A percentile compares a stretch with the other conserved stretches of the same genome.
Conservation (phyloP, 2,329 filamentous ascomycete species). For the Tolypocladium ophioglossoides region DNA sequence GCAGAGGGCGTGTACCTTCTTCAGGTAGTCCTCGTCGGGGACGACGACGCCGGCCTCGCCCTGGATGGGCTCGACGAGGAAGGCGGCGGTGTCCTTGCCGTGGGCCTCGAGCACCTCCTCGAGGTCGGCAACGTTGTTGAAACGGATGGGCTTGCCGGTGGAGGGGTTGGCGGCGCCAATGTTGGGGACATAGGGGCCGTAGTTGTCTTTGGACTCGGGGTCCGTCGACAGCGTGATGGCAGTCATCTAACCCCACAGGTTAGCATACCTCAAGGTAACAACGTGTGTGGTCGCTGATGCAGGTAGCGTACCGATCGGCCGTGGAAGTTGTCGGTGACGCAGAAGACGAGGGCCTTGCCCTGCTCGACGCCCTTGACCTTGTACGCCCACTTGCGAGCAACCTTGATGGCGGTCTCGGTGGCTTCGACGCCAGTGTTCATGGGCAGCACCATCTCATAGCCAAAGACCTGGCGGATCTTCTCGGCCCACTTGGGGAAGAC, state of each 20-base stretch:
- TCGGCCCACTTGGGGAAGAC: conserved; percentile 94
- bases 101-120: conserved; percentile 70
- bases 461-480: conserved; percentile 80
- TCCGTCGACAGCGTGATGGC: conserved; percentile 94
- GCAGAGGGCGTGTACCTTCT: conserved; percentile 71
- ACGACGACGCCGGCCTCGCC: conserved; percentile 96
- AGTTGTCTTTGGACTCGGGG: conserved; percentile 91
- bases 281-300: neutral
- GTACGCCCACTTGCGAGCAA: conserved; percentile 96
- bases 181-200: conserved; percentile 88
- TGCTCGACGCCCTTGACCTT: conserved; percentile 85
- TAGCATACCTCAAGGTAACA: neutral
- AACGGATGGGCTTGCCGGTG: conserved; percentile 67
- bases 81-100: conserved; percentile 78
- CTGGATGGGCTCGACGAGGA: conserved; percentile 94
- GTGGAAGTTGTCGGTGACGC: conserved; percentile 88
- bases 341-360: conserved; percentile 75
- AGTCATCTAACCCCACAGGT: conserved; percentile 53
- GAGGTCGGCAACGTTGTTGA: conserved; percentile 75
- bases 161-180: conserved; percentile 69
- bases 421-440: conserved; percentile 98
- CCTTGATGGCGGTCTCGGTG: conserved; percentile 91
- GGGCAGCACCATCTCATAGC: conserved; percentile 94
- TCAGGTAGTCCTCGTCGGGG: conserved; percentile 80
- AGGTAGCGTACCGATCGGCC: conserved; percentile 66